phyloP scores from a whole-genome alignment of 257 asterid species.

The Paraleonurus japonicus region DNA sequence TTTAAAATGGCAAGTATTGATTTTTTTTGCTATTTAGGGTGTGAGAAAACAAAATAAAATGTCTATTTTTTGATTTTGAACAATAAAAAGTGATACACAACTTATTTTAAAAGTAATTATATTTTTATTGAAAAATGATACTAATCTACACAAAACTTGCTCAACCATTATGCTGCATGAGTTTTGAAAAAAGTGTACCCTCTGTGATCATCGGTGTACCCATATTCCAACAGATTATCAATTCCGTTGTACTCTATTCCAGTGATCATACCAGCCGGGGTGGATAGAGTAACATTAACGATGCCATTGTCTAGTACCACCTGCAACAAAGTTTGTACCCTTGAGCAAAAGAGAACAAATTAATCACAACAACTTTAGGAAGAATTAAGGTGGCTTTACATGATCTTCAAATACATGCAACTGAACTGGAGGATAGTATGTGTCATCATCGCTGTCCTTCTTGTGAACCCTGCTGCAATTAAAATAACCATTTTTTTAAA shows the following conservation, averaged over 20 bases:
- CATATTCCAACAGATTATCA: constrained; percentile 52
- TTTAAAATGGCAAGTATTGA: no score
- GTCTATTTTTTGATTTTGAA: no score
- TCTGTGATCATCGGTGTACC: constrained; percentile 39
- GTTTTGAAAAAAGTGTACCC: constrained; percentile 45
- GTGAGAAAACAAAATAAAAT: no score
- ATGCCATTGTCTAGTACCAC: constrained; percentile 68
- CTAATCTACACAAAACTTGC: no score
- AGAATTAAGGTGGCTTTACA: constrained; percentile 32
- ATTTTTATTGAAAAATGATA: no score
- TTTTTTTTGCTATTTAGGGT: no score
- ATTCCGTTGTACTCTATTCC: constrained; percentile 60
- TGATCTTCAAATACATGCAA: constrained; percentile 41
- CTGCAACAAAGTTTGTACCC: constrained; percentile 33
- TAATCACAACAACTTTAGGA: background rate
- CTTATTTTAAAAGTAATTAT: no score
- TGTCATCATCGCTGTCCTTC: constrained; percentile 23
- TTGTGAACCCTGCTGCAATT: constrained; percentile 35
- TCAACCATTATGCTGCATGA: background rate
- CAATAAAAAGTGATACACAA: no score
- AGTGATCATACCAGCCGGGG: constrained; percentile 60
- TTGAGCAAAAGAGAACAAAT: background rate
- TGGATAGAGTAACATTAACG: constrained; percentile 48
- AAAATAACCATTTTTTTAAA: background rate
- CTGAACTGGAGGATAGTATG: constrained; percentile 55